Conservation (phyloP, 352 stramenopile genomes). For the Phytophthora sp. region DNA sequence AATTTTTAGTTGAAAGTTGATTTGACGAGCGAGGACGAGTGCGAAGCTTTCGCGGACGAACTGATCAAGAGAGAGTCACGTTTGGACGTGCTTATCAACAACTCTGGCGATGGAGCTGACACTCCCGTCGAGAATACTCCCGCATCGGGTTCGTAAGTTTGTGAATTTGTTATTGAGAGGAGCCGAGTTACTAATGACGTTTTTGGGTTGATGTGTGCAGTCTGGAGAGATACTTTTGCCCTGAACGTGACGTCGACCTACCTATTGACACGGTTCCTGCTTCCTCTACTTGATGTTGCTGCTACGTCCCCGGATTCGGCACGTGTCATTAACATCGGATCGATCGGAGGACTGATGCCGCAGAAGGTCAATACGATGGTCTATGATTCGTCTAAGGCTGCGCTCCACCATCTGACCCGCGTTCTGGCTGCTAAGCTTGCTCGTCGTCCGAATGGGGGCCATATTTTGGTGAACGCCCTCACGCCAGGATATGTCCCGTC, state of each 20-base stretch:
- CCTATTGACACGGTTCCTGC: slow-evolving; percentile 90
- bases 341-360: slow-evolving; percentile 76
- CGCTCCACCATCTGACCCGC: slow-evolving; percentile 93
- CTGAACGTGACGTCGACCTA: slow-evolving; percentile 96
- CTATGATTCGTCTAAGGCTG: slow-evolving; percentile 96
- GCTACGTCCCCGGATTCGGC: slow-evolving; percentile 50
- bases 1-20: slow-evolving; percentile 35
- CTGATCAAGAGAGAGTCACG: slow-evolving; percentile 73
- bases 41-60: slow-evolving; percentile 59
- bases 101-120: slow-evolving; percentile 62
- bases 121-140: slow-evolving; percentile 36
- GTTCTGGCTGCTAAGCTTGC: slow-evolving; percentile 92
- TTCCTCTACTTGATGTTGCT: slow-evolving; percentile 89
- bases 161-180: not conserved
- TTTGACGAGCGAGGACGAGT: slow-evolving; percentile 36
- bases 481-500: slow-evolving; percentile 92
- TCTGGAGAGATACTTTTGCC: slow-evolving; percentile 92
- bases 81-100: slow-evolving; percentile 95
- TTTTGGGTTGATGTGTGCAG: slow-evolving; percentile 37
- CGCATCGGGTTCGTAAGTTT: slow-evolving; percentile 41
- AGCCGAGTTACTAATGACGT: slow-evolving; percentile 6
- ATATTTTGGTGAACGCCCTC: slow-evolving; percentile 96
- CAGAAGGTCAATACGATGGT: slow-evolving; percentile 91
- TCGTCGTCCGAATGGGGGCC: slow-evolving; percentile 69
- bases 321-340: slow-evolving; percentile 82